Conservation (phyloP, 2,329 filamentous ascomycete genomes). For the Aspergillus caelatus region DNA sequence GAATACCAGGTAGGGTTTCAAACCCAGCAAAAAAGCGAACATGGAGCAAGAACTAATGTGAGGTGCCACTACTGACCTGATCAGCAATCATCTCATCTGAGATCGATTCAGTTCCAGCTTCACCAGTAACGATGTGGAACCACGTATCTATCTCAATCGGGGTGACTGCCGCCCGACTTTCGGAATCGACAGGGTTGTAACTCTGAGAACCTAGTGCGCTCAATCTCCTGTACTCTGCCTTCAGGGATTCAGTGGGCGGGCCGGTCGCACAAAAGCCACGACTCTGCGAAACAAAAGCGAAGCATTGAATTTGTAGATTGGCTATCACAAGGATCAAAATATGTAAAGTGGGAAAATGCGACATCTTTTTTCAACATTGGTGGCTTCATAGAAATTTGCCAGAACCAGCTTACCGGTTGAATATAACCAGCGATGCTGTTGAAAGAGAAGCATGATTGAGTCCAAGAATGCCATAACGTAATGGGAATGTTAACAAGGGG, state of each 20-base stretch:
- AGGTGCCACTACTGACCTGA: constrained; percentile 32
- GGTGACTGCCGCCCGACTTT: constrained; percentile 20
- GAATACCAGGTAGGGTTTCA: background rate
- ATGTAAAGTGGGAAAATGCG: constrained; percentile 23
- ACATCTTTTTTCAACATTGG: constrained; percentile 21
- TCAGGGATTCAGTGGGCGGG: constrained; percentile 30
- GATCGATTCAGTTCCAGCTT: constrained; percentile 29
- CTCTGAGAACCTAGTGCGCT: constrained; percentile 20
- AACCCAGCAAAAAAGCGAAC: background rate
- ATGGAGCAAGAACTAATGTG: background rate
- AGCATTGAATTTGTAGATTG: constrained; percentile 21
- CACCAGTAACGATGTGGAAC: constrained; percentile 47
- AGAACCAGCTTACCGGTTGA: background rate
- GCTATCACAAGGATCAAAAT: constrained; percentile 23
- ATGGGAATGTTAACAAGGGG: constrained; percentile 17
- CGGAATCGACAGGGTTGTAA: constrained; percentile 12
- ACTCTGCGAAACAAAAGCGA: constrained; percentile 17
- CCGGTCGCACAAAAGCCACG: constrained; percentile 37
- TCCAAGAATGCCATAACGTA: constrained; percentile 14
- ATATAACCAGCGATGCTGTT: background rate
- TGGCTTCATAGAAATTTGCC: background rate
- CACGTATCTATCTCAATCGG: constrained; percentile 45
- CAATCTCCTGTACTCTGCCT: constrained; percentile 29
- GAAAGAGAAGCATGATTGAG: background rate
- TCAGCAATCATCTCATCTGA: constrained; percentile 37